Base-by-base conservation (phyloP, 116 monocot species). In the Zostera marina region DNA sequence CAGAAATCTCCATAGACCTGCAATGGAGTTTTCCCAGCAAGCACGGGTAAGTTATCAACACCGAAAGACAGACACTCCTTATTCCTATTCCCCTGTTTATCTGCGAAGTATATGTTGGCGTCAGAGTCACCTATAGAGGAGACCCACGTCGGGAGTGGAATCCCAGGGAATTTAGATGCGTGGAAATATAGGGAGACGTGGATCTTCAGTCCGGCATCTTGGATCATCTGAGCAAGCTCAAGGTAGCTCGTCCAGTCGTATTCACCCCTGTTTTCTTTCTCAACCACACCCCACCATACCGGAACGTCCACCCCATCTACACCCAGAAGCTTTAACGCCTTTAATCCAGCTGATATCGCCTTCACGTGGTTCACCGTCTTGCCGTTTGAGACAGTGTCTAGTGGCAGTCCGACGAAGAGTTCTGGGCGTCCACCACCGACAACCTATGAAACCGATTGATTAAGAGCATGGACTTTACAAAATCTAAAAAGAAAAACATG, bases 271-370 rank as follows among this genome's bases (percentile, higher is more conserved):
- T 62, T 44, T 2, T 75, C 70, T 24, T 77, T 73, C 67, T 83
- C 80, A 16, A 54, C 82, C 14, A 75, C 56, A 11, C 72, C 76
- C 85, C 85, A 91, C 52, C 61, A 82, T 17, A 91, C 44, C 0
- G 91, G 91, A 11, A 91, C 75, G 23, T 91, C 85, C 13, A 91
- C 77, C 39, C 91, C 91, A 16, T 77, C 60, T 51, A 44, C 77
- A 6, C 91, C 91, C 13, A 91, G 56, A 15, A 91, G 91, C 61
- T 81, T 79, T 14, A 91, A 70, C 22, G 91, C 91, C 26, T 74
- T 74, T 17, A 91, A 63, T 1, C 91, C 91, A 0, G 77, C 77
- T 0, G 70, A 53, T 22, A 91, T 77, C 22, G 82, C 91, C 51
- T 66, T 79, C 22, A 53, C 61, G 32, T 82, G 81, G 66, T 85